Base-by-base conservation (phyloP, 1,284 basidiomycete species). In the Lignosus rhinocerotis region DNA sequence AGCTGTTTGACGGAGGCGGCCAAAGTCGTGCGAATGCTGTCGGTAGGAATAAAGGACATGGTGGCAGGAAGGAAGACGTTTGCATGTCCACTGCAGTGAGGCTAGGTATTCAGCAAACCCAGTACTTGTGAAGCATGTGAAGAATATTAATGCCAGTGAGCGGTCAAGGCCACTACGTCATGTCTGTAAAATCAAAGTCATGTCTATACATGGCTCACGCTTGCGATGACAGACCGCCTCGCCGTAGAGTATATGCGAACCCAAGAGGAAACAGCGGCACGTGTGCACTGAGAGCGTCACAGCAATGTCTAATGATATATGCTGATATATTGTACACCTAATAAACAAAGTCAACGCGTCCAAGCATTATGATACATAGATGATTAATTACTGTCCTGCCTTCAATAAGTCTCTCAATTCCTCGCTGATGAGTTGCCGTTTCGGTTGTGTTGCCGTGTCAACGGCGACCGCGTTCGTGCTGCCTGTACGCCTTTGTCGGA, bases 361-460 rank as follows among this genome's bases (percentile, higher is more conserved):
- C 56, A 25, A 11, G 11, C 7, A 14, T 36, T 51, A 62, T 44
- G 46, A 50, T 51, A 60, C 47, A 56, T 21, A 21, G 36, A 32
- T 42, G 11, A 8, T 61, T 31, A 64, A 8, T 61, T 31, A 64
- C 60, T 60, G 55, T 31, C 63, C 63, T 54, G 63, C 48, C 31
- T 55, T 58, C 58, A 64, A 47, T 9, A 64, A 48, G 38, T 62
- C 63, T 38, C 63, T 53, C 21, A 64, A 49, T 12, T 64, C 63
- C 10, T 60, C 60, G 41, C 63, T 62, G 25, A 64, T 52, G 19
- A 62, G 31, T 21, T 58, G 34, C 17, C 58, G 60, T 30, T 62
- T 64, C 25, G 42, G 16, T 21, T 32, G 39, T 33, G 32, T 32
- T 8, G 53, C 33, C 6, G 32, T 34, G 12, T 52, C 46, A 19